Evolutionary conservation across 2,329 filamentous ascomycete genomes (phyloP).

Genomic region (Arthroderma sp.): DNA sequence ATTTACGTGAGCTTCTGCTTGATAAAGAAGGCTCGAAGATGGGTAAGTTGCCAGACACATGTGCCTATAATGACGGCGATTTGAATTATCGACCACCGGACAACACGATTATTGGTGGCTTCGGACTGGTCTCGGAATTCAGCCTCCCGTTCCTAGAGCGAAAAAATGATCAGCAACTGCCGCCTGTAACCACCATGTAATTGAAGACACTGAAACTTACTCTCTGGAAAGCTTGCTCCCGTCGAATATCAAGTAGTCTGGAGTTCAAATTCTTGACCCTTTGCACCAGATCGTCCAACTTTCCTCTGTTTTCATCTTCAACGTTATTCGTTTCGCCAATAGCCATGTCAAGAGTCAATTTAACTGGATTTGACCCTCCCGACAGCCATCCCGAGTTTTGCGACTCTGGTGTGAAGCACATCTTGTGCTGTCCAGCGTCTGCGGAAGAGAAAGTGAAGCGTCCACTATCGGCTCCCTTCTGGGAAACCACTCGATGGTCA

Average conservation of each 20-base stretch:
- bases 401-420: constrained; percentile 83
- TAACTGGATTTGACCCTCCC: constrained; percentile 59
- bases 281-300: constrained; percentile 77
- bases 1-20: constrained; percentile 91
- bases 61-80: constrained; percentile 70
- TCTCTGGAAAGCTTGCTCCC: constrained; percentile 93
- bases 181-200: not conserved
- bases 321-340: constrained; percentile 92
- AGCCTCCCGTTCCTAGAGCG: constrained; percentile 72
- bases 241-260: constrained; percentile 71
- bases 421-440: constrained; percentile 86
- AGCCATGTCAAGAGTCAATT: constrained; percentile 74
- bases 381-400: constrained; percentile 59
- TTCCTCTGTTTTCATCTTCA: constrained; percentile 83
- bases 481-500: constrained; percentile 87
- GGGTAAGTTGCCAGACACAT: constrained; percentile 93
- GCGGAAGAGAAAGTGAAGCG: constrained; percentile 93
- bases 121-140: constrained; percentile 98
- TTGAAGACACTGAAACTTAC: constrained; percentile 37
- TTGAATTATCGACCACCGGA: constrained; percentile 90
- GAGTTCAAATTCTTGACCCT: constrained; percentile 83
- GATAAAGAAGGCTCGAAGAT: constrained; percentile 95
- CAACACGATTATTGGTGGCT: constrained; percentile 75
- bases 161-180: not conserved
- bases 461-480: constrained; percentile 61